phyloP scores from a whole-genome alignment of 768 basidiomycete species.

The Collybiopsis luxurians region DNA sequence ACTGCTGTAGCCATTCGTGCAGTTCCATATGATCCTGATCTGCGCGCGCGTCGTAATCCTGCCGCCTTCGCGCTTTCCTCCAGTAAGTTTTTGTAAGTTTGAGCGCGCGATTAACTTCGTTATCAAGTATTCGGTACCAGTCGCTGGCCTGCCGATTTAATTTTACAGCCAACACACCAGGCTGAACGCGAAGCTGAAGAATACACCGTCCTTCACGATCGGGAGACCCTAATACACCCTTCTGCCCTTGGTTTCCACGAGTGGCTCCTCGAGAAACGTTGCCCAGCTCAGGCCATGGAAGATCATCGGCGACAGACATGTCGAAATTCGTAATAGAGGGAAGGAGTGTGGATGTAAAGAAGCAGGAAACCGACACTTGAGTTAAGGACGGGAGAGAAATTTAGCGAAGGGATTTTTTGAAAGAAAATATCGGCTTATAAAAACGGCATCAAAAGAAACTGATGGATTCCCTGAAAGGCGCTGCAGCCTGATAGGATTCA shows the following conservation, averaged over 20 bases:
- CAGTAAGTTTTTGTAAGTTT: constrained; percentile 86
- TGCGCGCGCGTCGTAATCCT: constrained; percentile 81
- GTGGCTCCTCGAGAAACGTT: constrained; percentile 84
- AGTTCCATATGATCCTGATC: constrained; percentile 90
- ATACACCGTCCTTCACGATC: constrained; percentile 74
- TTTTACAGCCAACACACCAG: constrained; percentile 74
- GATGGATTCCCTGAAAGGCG: constrained; percentile 2
- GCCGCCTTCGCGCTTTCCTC: constrained; percentile 77
- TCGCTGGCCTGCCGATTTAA: constrained; percentile 77
- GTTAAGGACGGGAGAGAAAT: constrained; percentile 13
- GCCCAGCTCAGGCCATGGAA: constrained; percentile 84
- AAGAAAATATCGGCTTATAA: constrained; percentile 6
- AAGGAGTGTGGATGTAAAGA: constrained; percentile 14
- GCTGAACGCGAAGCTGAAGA: constrained; percentile 80
- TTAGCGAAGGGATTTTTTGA: constrained; percentile 8
- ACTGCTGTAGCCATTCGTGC: constrained; percentile 83
- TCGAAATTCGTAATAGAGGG: constrained; percentile 23
- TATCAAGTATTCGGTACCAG: constrained; percentile 78
- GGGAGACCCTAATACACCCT: constrained; percentile 69
- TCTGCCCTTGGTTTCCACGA: constrained; percentile 83
- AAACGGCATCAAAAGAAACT: constrained; percentile 1
- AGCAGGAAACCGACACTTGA: constrained; percentile 9
- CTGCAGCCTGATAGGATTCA: constrained; percentile 3
- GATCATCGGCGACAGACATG: constrained; percentile 66
- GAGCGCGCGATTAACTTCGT: constrained; percentile 75